Evolutionary conservation across 805 yeast species (phyloP).

Genomic region (Candida montana): DNA sequence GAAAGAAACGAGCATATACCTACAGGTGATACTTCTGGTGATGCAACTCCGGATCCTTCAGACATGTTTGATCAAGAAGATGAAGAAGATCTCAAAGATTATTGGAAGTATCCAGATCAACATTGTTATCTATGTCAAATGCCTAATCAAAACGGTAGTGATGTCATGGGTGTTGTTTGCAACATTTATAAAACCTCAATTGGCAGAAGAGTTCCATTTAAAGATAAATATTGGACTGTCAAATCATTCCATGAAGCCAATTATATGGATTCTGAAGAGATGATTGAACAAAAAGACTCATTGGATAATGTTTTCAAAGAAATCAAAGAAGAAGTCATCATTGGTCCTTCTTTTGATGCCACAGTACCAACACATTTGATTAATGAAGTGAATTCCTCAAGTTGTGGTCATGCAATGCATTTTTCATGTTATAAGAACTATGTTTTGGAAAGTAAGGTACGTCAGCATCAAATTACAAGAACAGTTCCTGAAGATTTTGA

Average conservation of each 20-base stretch:
- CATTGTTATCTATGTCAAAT: constrained; percentile 81
- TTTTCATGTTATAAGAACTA: constrained; percentile 67
- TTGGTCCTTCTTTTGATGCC: constrained; percentile 71
- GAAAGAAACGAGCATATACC: constrained; percentile 36
- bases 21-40: constrained; percentile 24
- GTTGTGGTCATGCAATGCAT: constrained; percentile 96
- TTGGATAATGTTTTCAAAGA: constrained; percentile 35
- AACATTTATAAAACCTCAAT: constrained; percentile 54
- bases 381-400: constrained; percentile 36
- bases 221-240: constrained; percentile 57
- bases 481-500: constrained; percentile 72
- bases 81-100: constrained; percentile 29
- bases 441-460: constrained; percentile 46
- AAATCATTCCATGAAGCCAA: constrained; percentile 50
- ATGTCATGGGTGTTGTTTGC: constrained; percentile 72
- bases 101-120: constrained; percentile 66
- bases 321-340: constrained; percentile 34
- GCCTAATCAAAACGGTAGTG: constrained; percentile 55
- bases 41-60: constrained; percentile 1
- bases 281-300: constrained; percentile 22
- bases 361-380: constrained; percentile 20
- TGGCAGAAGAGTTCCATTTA: constrained; percentile 59
- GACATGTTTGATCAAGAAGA: constrained; percentile 31
- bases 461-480: constrained; percentile 71
- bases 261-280: constrained; percentile 13